Percentiles rank a stretch among this genome's conserved stretches.
Evolutionary conservation across 2,329 filamentous ascomycete species (phyloP).

Genomic region (Lomentospora prolificans): DNA sequence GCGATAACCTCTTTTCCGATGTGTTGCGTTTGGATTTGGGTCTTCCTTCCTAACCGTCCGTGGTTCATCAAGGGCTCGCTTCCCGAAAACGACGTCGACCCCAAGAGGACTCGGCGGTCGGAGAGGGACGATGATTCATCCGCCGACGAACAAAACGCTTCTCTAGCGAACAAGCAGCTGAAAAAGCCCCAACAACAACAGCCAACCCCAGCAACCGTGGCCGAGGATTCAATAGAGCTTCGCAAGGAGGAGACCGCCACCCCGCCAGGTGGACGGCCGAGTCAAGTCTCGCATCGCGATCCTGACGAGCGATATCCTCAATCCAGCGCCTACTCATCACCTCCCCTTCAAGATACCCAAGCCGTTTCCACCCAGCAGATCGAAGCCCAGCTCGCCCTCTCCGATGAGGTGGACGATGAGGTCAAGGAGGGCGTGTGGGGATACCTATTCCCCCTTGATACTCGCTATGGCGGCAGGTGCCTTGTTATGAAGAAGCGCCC

Average conservation of each 20-base stretch:
- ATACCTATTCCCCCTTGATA: conserved; percentile 76
- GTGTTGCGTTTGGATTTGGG: conserved; percentile 9
- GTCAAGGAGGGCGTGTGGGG: conserved; percentile 85
- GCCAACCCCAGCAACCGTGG: conserved; percentile 66
- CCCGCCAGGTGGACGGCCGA: conserved; percentile 51
- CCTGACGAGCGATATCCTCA: conserved; percentile 38
- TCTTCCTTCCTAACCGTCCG: conserved; percentile 13
- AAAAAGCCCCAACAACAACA: conserved; percentile 64
- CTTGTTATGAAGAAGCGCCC: conserved; percentile 64
- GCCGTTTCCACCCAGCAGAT: conserved; percentile 62
- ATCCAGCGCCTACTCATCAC: conserved; percentile 39
- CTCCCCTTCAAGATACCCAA: conserved; percentile 49
- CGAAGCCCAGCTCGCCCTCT: conserved; percentile 59
- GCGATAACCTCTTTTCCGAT: conserved; percentile 2
- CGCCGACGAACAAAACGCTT: conserved; percentile 16
- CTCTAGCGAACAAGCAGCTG: conserved; percentile 50
- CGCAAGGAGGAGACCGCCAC: conserved; percentile 62
- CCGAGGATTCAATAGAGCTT: conserved; percentile 48
- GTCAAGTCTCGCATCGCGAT: conserved; percentile 42
- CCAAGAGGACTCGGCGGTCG: conserved; percentile 78
- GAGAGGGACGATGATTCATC: conserved; percentile 53
- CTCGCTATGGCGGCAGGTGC: conserved; percentile 55
- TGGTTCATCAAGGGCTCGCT: conserved; percentile 48
- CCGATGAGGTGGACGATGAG: conserved; percentile 71
- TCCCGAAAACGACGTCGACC: conserved; percentile 53